A percentile compares a stretch with the other conserved stretches of the same genome.
These are phyloP conservation scores for Colletotrichum sojae DNA, from an alignment of 2,329 filamentous ascomycete genomes.

Conservation along the genomic window DNA sequence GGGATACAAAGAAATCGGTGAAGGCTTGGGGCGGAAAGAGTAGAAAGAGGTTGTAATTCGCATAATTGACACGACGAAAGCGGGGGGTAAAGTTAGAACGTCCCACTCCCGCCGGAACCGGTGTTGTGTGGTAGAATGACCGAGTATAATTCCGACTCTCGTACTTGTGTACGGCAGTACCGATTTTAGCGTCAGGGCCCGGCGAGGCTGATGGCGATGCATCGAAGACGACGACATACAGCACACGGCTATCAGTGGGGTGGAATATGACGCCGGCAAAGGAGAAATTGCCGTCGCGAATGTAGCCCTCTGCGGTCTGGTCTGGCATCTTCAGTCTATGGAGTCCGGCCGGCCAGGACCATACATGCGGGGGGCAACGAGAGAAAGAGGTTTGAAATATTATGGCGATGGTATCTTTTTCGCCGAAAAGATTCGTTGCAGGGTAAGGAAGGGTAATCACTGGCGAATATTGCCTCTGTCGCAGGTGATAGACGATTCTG, in stretches of 20 bases:
- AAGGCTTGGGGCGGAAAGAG: neutral
- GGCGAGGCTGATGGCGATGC: neutral
- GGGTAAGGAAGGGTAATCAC: constrained; percentile 4
- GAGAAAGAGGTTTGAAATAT: neutral
- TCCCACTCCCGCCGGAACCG: too few relatives aligned
- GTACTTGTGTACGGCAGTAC: neutral
- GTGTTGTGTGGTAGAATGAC: too few relatives aligned
- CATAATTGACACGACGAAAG: too few relatives aligned
- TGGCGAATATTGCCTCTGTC: constrained; percentile 1
- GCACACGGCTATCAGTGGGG: neutral
- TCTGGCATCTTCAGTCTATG: neutral
- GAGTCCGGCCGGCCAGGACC: constrained; percentile 23
- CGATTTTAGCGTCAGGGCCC: neutral
- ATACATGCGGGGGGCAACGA: neutral
- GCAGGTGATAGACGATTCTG: constrained; percentile 26
- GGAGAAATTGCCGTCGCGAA: neutral
- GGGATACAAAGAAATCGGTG: neutral
- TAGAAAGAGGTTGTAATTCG: neutral
- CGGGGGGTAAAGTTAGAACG: too few relatives aligned
- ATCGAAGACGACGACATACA: neutral
- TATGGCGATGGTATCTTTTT: constrained; percentile 7
- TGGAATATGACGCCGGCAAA: constrained; percentile 14
- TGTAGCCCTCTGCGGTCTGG: neutral
- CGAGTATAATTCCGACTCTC: too few relatives aligned
- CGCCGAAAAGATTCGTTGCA: neutral